Evolutionary conservation across 768 basidiomycete genomes (phyloP).

Genomic region (Leccinum uliginosum): DNA sequence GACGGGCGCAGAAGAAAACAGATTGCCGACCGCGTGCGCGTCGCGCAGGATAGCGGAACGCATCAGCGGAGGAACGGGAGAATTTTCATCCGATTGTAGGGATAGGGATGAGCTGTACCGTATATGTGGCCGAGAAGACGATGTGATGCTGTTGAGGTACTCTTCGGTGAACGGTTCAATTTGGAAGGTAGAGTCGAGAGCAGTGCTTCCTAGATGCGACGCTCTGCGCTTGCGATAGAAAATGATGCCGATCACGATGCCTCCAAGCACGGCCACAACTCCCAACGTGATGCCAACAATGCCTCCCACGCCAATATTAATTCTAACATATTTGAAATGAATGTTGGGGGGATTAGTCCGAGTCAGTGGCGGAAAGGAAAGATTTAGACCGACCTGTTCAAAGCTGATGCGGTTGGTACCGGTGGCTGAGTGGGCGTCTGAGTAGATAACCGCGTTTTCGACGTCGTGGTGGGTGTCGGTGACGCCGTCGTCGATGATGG

Average conservation of each 20-base stretch:
- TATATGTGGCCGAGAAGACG: neutral
- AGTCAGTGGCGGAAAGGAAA: neutral
- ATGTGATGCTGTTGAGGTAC: neutral
- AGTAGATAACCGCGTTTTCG: neutral
- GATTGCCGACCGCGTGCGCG: conserved; percentile 1
- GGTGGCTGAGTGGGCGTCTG: conserved; percentile 1
- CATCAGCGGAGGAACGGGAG: neutral
- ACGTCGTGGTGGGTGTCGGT: neutral
- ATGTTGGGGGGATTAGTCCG: neutral
- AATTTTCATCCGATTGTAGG: neutral
- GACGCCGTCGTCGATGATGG: neutral
- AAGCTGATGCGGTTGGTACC: neutral
- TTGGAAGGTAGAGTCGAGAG: neutral
- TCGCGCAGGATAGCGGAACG: conserved; percentile 15
- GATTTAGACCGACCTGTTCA: conserved; percentile 8
- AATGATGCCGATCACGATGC: conserved; percentile 1
- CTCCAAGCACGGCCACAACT: conserved; percentile 1
- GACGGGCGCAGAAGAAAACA: neutral
- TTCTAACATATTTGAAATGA: conserved; percentile 2
- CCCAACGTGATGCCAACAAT: conserved; percentile 15
- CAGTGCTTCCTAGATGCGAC: neutral
- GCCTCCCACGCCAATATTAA: conserved; percentile 8
- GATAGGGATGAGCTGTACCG: neutral
- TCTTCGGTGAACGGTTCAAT: conserved; percentile 5
- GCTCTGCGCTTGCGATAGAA: conserved; percentile 9